Conservation (phyloP, 2,329 filamentous ascomycete genomes). For the Arthroderma uncinatum region DNA sequence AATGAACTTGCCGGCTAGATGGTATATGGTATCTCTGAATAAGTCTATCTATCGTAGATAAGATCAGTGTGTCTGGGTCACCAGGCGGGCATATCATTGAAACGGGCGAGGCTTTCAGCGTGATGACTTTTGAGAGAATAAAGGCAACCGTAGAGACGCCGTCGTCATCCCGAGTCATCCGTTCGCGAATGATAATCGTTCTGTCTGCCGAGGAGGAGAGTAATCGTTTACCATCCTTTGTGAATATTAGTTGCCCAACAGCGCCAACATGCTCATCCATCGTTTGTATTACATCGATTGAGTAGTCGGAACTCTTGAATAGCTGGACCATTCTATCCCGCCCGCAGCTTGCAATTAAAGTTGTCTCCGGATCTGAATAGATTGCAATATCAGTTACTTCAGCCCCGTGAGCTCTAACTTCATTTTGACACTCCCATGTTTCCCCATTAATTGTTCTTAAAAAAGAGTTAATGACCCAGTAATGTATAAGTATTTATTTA, state of each 20-base stretch:
- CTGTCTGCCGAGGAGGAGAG: constrained; percentile 84
- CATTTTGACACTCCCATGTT: constrained; percentile 51
- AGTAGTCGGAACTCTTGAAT: constrained; percentile 52
- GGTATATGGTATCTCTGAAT: constrained; percentile 51
- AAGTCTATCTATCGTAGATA: constrained; percentile 53
- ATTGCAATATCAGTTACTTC: constrained; percentile 76
- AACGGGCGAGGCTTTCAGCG: constrained; percentile 73
- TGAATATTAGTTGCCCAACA: constrained; percentile 66
- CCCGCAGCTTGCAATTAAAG: constrained; percentile 69
- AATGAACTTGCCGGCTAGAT: constrained; percentile 57
- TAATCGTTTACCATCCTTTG: constrained; percentile 57
- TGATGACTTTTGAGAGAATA: constrained; percentile 63
- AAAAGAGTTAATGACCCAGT: constrained; percentile 9
- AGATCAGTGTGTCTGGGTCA: constrained; percentile 43
- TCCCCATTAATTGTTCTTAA: constrained; percentile 31
- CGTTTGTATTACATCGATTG: constrained; percentile 74
- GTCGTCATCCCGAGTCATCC: constrained; percentile 53
- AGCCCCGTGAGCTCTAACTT: constrained; percentile 73
- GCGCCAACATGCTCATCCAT: constrained; percentile 83
- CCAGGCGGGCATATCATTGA: constrained; percentile 66
- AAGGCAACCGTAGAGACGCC: constrained; percentile 57
- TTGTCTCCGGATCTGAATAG: constrained; percentile 49
- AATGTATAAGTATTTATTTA: neutral
- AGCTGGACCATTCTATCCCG: constrained; percentile 87
- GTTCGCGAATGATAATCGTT: constrained; percentile 70